Evolutionary conservation across 768 basidiomycete genomes (phyloP).

Genomic region (Hortiboletus flavorubellus): DNA sequence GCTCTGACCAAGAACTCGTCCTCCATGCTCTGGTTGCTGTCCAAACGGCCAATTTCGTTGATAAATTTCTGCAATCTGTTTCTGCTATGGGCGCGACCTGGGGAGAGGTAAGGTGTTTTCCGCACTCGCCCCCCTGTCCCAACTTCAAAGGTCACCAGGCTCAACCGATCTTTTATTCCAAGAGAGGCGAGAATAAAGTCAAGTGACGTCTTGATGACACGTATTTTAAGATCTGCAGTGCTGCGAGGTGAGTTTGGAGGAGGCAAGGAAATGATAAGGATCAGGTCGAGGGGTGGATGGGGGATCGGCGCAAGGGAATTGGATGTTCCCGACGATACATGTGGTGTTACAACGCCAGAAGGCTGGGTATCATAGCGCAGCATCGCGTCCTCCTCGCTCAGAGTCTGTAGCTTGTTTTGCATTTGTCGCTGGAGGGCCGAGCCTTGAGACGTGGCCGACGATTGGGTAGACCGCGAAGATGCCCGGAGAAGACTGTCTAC

Average conservation of each 20-base stretch:
- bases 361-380: conserved; percentile 49
- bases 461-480: conserved; percentile 64
- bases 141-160: conserved; percentile 90
- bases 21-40: conserved; percentile 45
- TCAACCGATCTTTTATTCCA: conserved; percentile 75
- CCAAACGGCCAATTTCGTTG: conserved; percentile 55
- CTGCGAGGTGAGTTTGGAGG: conserved; percentile 66
- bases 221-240: conserved; percentile 81
- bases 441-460: conserved; percentile 71
- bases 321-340: conserved; percentile 69
- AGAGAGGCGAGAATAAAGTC: conserved; percentile 82
- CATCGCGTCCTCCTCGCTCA: conserved; percentile 71
- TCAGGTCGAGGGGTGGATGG: conserved; percentile 88
- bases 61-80: conserved; percentile 73
- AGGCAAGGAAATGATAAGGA: conserved; percentile 88
- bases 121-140: conserved; percentile 78
- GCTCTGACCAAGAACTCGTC: conserved; percentile 67
- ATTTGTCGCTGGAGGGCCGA: conserved; percentile 40
- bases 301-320: conserved; percentile 78
- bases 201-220: conserved; percentile 84
- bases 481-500: conserved; percentile 63
- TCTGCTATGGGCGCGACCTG: conserved; percentile 67
- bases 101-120: conserved; percentile 89
- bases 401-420: conserved; percentile 52
- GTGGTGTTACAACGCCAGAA: conserved; percentile 61